Conservation (phyloP, 1,139 yeast species). For the Lodderomyces theae region DNA sequence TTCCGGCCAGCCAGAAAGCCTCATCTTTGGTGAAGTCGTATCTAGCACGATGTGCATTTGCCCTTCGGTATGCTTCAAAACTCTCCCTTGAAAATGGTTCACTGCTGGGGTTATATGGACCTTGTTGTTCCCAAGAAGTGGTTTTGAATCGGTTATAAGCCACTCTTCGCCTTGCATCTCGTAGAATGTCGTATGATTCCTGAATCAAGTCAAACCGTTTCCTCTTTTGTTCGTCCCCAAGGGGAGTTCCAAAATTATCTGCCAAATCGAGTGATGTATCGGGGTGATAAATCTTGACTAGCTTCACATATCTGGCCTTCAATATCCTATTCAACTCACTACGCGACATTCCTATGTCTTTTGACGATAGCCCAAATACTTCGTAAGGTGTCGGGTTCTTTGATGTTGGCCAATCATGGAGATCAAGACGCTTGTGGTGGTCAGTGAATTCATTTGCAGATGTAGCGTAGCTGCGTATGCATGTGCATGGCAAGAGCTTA, state of each 20-base stretch:
- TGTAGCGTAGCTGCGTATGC: conserved; percentile 6
- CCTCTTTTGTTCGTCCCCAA: conserved; percentile 42
- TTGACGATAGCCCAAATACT: conserved; percentile 47
- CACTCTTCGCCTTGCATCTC: conserved; percentile 47
- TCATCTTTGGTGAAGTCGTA: conserved; percentile 39
- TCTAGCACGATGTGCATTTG: conserved; percentile 36
- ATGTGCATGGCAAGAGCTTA: neutral
- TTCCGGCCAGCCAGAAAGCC: conserved; percentile 63
- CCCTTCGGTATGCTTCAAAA: conserved; percentile 39
- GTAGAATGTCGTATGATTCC: conserved; percentile 70
- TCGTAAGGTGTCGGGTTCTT: conserved; percentile 74
- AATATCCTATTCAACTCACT: conserved; percentile 44
- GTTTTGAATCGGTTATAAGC: conserved; percentile 31
- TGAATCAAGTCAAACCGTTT: conserved; percentile 68
- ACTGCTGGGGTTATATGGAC: conserved; percentile 31
- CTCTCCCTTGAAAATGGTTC: conserved; percentile 15
- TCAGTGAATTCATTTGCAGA: conserved; percentile 9
- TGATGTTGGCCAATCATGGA: conserved; percentile 54
- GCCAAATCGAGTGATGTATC: conserved; percentile 48
- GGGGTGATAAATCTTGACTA: conserved; percentile 86
- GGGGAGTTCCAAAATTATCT: conserved; percentile 22
- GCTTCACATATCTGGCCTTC: conserved; percentile 55
- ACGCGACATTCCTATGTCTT: conserved; percentile 13
- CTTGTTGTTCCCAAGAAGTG: conserved; percentile 27
- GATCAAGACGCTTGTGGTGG: conserved; percentile 16